Evolutionary conservation across 306 rosid genomes (phyloP).

Genomic region (Luffa aegyptiaca): DNA sequence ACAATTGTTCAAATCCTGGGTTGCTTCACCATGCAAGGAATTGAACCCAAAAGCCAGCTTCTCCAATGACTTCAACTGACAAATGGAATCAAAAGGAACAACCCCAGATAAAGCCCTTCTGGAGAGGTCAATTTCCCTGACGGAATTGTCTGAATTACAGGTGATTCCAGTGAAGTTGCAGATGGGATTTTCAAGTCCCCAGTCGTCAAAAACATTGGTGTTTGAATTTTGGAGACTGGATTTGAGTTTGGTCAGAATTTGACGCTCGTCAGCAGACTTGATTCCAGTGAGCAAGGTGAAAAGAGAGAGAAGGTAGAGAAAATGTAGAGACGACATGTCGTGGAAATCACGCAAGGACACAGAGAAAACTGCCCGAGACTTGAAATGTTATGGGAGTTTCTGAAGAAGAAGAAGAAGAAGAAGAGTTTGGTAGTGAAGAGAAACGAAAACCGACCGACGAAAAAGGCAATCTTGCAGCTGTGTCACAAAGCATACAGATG

Average conservation of each 20-base stretch:
- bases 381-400: background rate
- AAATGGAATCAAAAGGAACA: slow-evolving; percentile 51
- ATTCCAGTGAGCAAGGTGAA: slow-evolving; percentile 16
- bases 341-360: background rate
- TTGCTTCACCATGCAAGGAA: slow-evolving; percentile 25
- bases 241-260: slow-evolving; percentile 42
- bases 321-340: slow-evolving; percentile 32
- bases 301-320: slow-evolving; percentile 22
- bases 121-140: slow-evolving; percentile 52
- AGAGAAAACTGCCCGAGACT: too few relatives aligned
- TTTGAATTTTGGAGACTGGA: slow-evolving; percentile 23
- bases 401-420: background rate
- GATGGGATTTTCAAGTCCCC: slow-evolving; percentile 22
- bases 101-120: slow-evolving; percentile 30
- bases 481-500: background rate
- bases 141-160: slow-evolving; percentile 29
- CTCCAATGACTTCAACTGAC: slow-evolving; percentile 41
- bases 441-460: background rate
- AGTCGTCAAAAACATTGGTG: slow-evolving; percentile 22
- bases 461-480: background rate
- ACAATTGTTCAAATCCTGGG: slow-evolving; percentile 47
- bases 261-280: slow-evolving; percentile 37
- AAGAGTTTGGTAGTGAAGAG: too few relatives aligned
- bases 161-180: slow-evolving; percentile 51
- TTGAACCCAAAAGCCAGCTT: slow-evolving; percentile 61